Evolutionary conservation across 2,329 filamentous ascomycete species (phyloP), one percentile per base, ranked within the genome.

Genomic region (Alternaria tenuissima): DNA sequence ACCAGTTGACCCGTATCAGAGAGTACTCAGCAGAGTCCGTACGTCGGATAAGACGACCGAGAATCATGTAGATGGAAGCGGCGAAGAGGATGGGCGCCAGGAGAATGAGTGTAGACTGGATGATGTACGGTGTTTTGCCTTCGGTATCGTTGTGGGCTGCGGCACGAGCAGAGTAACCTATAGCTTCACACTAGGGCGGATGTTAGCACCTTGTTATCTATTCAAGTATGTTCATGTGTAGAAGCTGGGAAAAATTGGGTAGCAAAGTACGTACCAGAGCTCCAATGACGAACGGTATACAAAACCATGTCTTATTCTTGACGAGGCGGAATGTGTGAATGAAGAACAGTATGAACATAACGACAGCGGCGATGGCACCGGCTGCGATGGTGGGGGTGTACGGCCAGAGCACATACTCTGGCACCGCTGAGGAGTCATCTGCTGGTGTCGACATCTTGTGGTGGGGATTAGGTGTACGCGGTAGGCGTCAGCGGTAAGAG

Each of bases 221-320:
- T 5, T 69, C 18, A n/a, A 14, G 8, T n/a, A 12, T 24, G 11
- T 55, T 56, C 30, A 58, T 30, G 36, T 72, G 6, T 47, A 32
- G 44, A 30, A 32, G 20, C 22, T 16, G 22, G 20, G 64, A 78
- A 78, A 84, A 61, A 78, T 85, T 83, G 78, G 26, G 24, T 16
- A 36, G 39, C 4, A n/a, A 28, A 2, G n/a, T 4, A 42, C 58
- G 4, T 57, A 60, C 59, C 14, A 81, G 41, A 2, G 81, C 82
- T 3, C 84, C 84, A 4, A 84, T 68, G 14, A 83, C 69, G 48
- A 86, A 81, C 0, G 82, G 79, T 4, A 81, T 77, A 54, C 85
- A 85, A 65, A 85, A 87, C 80, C 83, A 86, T 11, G 80, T 81
- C 34, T 79, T 75, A 3, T 79, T 79, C 26, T 75, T 80, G 20